Evolutionary conservation across 208 protist species (phyloP).

Genomic region (Leishmania major): DNA sequence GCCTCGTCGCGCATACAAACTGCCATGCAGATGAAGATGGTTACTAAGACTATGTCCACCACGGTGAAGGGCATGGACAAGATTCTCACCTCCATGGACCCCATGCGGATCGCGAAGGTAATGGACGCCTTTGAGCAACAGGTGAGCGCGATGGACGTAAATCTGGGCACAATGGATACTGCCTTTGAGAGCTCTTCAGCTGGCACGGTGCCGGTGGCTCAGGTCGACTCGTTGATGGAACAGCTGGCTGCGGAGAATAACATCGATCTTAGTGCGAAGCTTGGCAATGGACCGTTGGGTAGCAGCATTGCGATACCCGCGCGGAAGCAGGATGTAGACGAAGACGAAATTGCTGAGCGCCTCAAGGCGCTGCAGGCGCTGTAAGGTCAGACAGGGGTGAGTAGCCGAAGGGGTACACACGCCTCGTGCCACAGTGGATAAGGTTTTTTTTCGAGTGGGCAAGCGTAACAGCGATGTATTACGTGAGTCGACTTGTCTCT

Average conservation of each 20-base stretch:
- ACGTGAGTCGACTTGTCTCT: neutral
- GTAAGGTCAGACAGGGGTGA: slow-evolving; percentile 9
- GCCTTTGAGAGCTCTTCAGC: slow-evolving; percentile 91
- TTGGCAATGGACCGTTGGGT: slow-evolving; percentile 41
- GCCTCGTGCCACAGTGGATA: neutral
- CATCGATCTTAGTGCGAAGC: slow-evolving; percentile 82
- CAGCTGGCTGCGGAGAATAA: slow-evolving; percentile 96
- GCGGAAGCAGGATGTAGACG: slow-evolving; percentile 34
- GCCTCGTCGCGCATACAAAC: slow-evolving; percentile 95
- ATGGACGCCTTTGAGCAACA: slow-evolving; percentile 99
- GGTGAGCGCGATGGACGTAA: slow-evolving; percentile 95
- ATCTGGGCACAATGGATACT: slow-evolving; percentile 91
- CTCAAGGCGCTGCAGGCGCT: slow-evolving; percentile 52
- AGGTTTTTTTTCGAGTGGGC: neutral
- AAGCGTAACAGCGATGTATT: neutral
- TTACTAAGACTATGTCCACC: slow-evolving; percentile 93
- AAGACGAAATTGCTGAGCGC: slow-evolving; percentile 71
- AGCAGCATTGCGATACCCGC: slow-evolving; percentile 32
- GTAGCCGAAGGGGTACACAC: neutral
- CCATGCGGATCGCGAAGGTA: slow-evolving; percentile 87
- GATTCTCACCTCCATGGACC: slow-evolving; percentile 93
- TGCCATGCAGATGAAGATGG: slow-evolving; percentile 91
- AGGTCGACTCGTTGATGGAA: slow-evolving; percentile 93
- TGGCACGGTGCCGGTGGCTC: slow-evolving; percentile 82
- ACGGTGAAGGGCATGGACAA: slow-evolving; percentile 96